Evolutionary conservation across 2,329 filamentous ascomycete species (phyloP), one percentile per base, ranked within the genome.

Genomic region (Aspergillus pseudoterreus): DNA sequence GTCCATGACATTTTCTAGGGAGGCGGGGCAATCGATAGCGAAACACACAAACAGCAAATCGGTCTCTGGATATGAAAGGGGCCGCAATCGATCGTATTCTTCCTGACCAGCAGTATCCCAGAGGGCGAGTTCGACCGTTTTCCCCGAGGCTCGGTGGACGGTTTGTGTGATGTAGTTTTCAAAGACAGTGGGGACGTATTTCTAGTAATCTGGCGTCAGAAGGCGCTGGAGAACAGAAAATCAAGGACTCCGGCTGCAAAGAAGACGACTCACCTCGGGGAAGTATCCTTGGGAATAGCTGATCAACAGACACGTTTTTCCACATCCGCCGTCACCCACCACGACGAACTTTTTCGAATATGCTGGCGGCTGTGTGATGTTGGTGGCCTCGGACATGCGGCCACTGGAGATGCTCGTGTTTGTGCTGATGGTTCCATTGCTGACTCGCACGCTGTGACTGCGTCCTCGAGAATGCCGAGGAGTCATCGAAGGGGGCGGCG

Each of bases 301-400:
- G 75, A 99, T 99, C 73, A 99, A 79, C 62, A 99, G 79, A 78
- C 94, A 99, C 8, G 94, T 99, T 84, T 99, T 99, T 65, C 94
- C 94, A 74, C 94, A 99, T 57, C 94, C 94, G 64, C 94, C 94
- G 72, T 99, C 94, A 57, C 94, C 94, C 43, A 99, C 94, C 47
- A 99, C 94, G 42, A 99, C 94, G 69, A 99, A 94, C 82, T 99
- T 99, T 81, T 99, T 99, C 61, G 92, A 97, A 76, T 94, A 96
- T 51, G 90, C 83, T 4, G 92, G 92, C 21, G 88, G 90, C 69
- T 95, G 90, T 45, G 92, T 96, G 73, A 92, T 83, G 71, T 90
- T 86, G 48, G 92, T 96, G 55, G 82, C 85, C 53, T 88, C 83
- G 44, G 88, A 92, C 71, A 92, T 86, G 66, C 85, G 81, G 63